phyloP scores from a whole-genome alignment of 139 green algal species.

The Coelastrella sp. region DNA sequence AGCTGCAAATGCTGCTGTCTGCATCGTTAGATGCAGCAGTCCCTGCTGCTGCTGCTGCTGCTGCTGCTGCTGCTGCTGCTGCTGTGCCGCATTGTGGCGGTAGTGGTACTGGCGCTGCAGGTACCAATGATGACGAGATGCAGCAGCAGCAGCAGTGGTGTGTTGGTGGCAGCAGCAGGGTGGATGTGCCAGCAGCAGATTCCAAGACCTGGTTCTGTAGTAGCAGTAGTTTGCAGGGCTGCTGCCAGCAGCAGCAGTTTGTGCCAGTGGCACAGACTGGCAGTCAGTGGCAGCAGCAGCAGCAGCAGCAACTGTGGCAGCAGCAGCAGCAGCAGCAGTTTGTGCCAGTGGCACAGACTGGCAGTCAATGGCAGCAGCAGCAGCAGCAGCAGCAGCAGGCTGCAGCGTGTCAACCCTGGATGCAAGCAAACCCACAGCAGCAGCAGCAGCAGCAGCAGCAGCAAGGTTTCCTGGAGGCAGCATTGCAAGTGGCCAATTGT shows the following conservation, averaged over 20 bases:
- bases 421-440: neutral
- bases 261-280: no score
- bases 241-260: no score
- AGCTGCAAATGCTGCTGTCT: neutral
- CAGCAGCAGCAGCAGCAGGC: constrained; percentile 23
- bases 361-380: constrained; percentile 12
- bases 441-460: constrained; percentile 32
- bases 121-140: no score
- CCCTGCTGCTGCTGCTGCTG: neutral
- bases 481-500: constrained; percentile 5
- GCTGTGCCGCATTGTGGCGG: neutral
- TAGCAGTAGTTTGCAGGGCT: no score
- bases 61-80: neutral
- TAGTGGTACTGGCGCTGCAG: no score
- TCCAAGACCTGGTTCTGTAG: no score
- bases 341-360: neutral
- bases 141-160: no score
- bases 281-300: neutral
- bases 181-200: no score
- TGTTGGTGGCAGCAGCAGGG: no score
- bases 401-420: neutral
- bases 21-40: neutral
- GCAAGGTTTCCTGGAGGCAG: neutral
- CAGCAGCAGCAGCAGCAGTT: neutral
- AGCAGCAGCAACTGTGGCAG: constrained; percentile 27